These are phyloP conservation scores for Clavispora phyllophila DNA, from an alignment of 805 yeast genomes.

Conservation along the genomic window DNA sequence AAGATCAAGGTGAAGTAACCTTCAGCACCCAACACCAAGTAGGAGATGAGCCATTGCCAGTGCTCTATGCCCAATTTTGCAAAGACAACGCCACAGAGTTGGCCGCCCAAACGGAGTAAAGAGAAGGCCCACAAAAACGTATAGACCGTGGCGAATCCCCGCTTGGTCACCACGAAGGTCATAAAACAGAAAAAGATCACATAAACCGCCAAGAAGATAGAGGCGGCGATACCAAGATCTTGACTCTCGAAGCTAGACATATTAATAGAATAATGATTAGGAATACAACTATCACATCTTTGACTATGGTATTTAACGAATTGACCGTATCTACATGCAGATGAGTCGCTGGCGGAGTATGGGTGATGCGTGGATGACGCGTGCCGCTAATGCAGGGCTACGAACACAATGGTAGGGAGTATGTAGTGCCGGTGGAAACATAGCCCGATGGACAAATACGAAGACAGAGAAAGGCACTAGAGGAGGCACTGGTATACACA, in stretches of 20 bases:
- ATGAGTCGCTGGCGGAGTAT: no score
- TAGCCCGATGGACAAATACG: no score
- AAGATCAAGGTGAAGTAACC: slow-evolving; percentile 29
- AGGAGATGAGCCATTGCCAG: slow-evolving; percentile 29
- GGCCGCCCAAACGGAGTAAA: slow-evolving; percentile 25
- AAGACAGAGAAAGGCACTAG: no score
- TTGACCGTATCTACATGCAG: no score
- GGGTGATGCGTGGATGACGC: no score
- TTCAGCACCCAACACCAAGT: slow-evolving; percentile 29
- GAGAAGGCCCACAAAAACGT: slow-evolving; percentile 19
- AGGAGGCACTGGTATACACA: no score
- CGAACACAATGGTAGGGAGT: no score
- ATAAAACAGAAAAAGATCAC: slow-evolving; percentile 17
- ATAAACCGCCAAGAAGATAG: slow-evolving; percentile 26
- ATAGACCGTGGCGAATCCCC: slow-evolving; percentile 19
- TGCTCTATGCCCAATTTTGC: slow-evolving; percentile 21
- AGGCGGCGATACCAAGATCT: slow-evolving; percentile 29
- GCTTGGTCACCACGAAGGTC: slow-evolving; percentile 10
- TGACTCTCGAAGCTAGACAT: neutral
- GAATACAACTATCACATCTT: neutral
- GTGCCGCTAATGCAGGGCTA: no score
- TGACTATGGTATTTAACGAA: neutral
- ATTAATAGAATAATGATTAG: neutral
- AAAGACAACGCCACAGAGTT: slow-evolving; percentile 28
- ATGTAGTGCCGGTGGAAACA: no score